A percentile compares a stretch with the other conserved stretches of the same genome.
Evolutionary conservation across 768 basidiomycete genomes (phyloP).

Genomic region (Kwoniella heveanensis): DNA sequence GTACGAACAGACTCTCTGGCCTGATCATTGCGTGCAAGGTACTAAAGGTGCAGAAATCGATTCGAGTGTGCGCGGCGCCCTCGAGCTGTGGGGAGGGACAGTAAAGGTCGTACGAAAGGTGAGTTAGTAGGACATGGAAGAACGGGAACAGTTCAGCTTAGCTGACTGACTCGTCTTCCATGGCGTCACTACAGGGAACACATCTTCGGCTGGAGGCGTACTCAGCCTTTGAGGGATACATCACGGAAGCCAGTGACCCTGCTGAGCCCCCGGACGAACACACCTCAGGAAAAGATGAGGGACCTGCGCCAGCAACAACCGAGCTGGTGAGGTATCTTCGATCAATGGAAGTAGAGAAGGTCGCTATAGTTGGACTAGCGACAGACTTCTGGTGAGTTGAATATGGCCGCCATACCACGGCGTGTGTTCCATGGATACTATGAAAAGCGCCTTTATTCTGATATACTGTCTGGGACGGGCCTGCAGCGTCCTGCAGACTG

Average conservation of each 20-base stretch:
- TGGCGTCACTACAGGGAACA: constrained; percentile 33
- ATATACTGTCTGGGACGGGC: too few species aligned
- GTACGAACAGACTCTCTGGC: constrained; percentile 70
- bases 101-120: constrained; percentile 43
- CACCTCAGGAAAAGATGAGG: not conserved
- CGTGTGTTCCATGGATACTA: too few species aligned
- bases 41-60: constrained; percentile 67
- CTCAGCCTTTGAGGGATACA: constrained; percentile 66
- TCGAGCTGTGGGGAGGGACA: constrained; percentile 56
- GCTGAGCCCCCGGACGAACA: constrained; percentile 18
- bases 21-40: constrained; percentile 70
- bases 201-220: constrained; percentile 71
- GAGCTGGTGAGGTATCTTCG: constrained; percentile 29
- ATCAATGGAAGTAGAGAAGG: constrained; percentile 61
- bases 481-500: constrained; percentile 28
- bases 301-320: constrained; percentile 60
- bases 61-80: constrained; percentile 60
- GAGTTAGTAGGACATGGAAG: not conserved
- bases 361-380: constrained; percentile 68
- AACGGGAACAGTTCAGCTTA: too few species aligned
- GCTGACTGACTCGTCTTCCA: too few species aligned
- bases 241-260: constrained; percentile 26
- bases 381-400: constrained; percentile 73
- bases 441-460: too few species aligned
- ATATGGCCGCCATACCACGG: too few species aligned